phyloP scores from a whole-genome alignment of 768 basidiomycete species.

The Candolleomyces eurysporus region DNA sequence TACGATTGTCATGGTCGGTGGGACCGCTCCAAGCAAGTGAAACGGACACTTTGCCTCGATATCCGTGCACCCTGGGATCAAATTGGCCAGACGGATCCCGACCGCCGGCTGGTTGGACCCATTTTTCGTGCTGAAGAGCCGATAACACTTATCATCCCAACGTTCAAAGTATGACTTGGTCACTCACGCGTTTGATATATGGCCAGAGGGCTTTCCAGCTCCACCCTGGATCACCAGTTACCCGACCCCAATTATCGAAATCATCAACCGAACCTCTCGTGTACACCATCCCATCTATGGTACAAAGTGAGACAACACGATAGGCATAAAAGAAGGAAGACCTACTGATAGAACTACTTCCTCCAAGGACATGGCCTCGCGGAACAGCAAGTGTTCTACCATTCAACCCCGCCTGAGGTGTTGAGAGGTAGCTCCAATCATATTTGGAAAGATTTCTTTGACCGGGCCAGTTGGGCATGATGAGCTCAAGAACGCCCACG shows the following conservation, averaged over 20 bases:
- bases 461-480: constrained; percentile 11
- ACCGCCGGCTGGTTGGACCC: constrained; percentile 24
- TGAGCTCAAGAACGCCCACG: constrained; percentile 11
- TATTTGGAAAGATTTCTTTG: constrained; percentile 12
- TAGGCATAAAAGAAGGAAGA: background rate
- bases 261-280: constrained; percentile 21
- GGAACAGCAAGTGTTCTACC: constrained; percentile 18
- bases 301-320: background rate
- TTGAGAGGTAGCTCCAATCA: constrained; percentile 27
- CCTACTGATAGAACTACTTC: constrained; percentile 27
- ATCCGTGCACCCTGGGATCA: constrained; percentile 9
- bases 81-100: constrained; percentile 22
- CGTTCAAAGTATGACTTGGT: background rate
- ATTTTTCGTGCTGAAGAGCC: constrained; percentile 19
- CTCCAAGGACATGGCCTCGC: constrained; percentile 28
- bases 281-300: constrained; percentile 22
- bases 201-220: constrained; percentile 21
- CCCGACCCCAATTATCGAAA: constrained; percentile 17
- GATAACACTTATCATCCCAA: background rate
- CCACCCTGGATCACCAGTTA: constrained; percentile 23
- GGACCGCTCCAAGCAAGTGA: constrained; percentile 26
- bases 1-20: constrained; percentile 24
- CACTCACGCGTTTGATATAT: constrained; percentile 17
- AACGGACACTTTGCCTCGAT: constrained; percentile 11
- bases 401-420: constrained; percentile 20